Conservation (phyloP, 768 basidiomycete species). For the Glaciozyma antarctica region DNA sequence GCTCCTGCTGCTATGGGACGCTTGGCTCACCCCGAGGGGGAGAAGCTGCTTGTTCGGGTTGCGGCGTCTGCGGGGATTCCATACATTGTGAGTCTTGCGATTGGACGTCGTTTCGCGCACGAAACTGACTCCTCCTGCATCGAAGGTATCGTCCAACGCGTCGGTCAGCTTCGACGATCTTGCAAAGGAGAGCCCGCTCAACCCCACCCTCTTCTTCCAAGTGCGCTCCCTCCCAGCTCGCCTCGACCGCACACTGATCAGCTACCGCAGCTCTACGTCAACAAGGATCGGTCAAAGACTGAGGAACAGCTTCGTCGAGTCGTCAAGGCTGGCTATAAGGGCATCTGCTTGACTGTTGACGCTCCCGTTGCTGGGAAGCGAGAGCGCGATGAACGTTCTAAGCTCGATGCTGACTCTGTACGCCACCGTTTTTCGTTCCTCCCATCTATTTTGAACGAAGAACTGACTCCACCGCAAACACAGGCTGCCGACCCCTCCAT, state of each 20-base stretch:
- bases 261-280: constrained; percentile 59
- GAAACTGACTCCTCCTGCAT: not conserved
- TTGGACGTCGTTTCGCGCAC: too few relatives aligned
- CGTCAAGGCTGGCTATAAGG: constrained; percentile 60
- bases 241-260: not conserved
- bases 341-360: constrained; percentile 86
- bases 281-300: constrained; percentile 57
- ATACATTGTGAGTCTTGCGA: constrained; percentile 21
- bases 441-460: not conserved
- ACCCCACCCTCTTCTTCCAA: constrained; percentile 42
- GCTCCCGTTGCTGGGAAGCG: constrained; percentile 73
- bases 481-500: constrained; percentile 17
- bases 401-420: constrained; percentile 29
- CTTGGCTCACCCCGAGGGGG: constrained; percentile 41
- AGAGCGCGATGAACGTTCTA: constrained; percentile 43
- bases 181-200: constrained; percentile 20
- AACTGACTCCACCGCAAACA: not conserved
- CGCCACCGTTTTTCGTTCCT: not conserved
- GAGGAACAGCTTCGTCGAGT: constrained; percentile 62
- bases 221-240: constrained; percentile 26
- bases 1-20: constrained; percentile 42
- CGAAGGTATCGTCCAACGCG: constrained; percentile 42
- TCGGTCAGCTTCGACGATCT: constrained; percentile 40
- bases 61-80: constrained; percentile 36
- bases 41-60: constrained; percentile 37